These are phyloP conservation scores for Russula virescens DNA, from an alignment of 768 basidiomycete species.

Conservation along the genomic window DNA sequence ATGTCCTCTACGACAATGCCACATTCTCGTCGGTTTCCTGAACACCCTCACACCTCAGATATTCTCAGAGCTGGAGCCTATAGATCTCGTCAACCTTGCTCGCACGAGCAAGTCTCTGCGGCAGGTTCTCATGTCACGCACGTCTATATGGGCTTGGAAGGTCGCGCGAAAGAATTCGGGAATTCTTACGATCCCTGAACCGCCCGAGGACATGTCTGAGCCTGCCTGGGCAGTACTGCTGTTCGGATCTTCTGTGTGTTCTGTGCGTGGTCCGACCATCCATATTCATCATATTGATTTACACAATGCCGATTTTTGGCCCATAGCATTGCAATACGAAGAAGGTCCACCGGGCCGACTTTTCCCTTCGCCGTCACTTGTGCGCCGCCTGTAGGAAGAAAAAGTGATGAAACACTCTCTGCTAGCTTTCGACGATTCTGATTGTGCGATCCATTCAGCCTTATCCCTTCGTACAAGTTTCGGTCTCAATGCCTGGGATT, in stretches of 20 bases:
- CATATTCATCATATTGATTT: background rate
- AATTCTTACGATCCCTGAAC: slow-evolving; percentile 8
- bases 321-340: slow-evolving; percentile 10
- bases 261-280: background rate
- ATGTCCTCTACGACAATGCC: background rate
- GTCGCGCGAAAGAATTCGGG: slow-evolving; percentile 7
- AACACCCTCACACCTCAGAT: slow-evolving; percentile 1
- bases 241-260: slow-evolving; percentile 20
- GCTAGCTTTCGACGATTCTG: background rate
- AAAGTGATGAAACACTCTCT: slow-evolving; percentile 2
- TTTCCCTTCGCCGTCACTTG: slow-evolving; percentile 21
- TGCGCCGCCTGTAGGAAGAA: slow-evolving; percentile 16
- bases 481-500: slow-evolving; percentile 10
- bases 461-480: slow-evolving; percentile 13
- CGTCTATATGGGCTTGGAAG: slow-evolving; percentile 19
- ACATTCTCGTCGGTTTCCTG: background rate
- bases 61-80: slow-evolving; percentile 14
- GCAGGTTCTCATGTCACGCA: slow-evolving; percentile 22
- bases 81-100: slow-evolving; percentile 19
- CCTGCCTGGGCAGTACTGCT: slow-evolving; percentile 22
- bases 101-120: slow-evolving; percentile 22
- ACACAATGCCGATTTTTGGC: background rate
- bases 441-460: background rate
- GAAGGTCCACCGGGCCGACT: slow-evolving; percentile 21
- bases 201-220: slow-evolving; percentile 24